Evolutionary conservation across 179 eudicot species (phyloP).

Genomic region (Kewa caespitosa): DNA sequence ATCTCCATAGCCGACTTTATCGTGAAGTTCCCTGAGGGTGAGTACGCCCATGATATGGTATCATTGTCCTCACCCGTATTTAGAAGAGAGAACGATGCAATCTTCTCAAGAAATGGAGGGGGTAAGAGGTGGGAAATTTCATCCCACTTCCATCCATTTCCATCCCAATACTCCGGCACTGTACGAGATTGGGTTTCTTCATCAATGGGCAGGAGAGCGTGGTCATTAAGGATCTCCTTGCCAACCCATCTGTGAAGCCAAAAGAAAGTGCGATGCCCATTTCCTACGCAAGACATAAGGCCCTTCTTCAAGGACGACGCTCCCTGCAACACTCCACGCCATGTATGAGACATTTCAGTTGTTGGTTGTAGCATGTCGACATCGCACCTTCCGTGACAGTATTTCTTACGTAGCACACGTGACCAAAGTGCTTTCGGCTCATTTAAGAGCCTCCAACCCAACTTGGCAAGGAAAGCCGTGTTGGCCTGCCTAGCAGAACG

Average conservation of each 20-base stretch:
- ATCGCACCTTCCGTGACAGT: background rate
- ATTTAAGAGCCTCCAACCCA: background rate
- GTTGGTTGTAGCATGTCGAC: background rate
- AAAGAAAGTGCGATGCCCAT: background rate
- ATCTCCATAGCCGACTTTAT: background rate
- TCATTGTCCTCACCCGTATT: background rate
- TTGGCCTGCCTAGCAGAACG: background rate
- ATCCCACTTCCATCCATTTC: background rate
- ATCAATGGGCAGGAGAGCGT: background rate
- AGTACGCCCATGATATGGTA: background rate
- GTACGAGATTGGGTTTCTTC: background rate
- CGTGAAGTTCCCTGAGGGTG: background rate
- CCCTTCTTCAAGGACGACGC: background rate
- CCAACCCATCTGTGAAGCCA: background rate
- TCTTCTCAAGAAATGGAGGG: background rate
- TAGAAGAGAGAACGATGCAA: background rate
- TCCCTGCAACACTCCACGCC: background rate
- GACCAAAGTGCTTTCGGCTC: background rate
- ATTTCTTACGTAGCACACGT: background rate
- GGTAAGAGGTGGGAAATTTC: background rate
- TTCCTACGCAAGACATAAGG: background rate
- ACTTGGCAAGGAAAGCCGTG: background rate
- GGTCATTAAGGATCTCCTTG: background rate
- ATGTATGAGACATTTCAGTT: background rate
- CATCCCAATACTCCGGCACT: background rate